These are phyloP conservation scores for Saccharomyces uvarum DNA, from an alignment of 1,139 yeast genomes.

Conservation along the genomic window DNA sequence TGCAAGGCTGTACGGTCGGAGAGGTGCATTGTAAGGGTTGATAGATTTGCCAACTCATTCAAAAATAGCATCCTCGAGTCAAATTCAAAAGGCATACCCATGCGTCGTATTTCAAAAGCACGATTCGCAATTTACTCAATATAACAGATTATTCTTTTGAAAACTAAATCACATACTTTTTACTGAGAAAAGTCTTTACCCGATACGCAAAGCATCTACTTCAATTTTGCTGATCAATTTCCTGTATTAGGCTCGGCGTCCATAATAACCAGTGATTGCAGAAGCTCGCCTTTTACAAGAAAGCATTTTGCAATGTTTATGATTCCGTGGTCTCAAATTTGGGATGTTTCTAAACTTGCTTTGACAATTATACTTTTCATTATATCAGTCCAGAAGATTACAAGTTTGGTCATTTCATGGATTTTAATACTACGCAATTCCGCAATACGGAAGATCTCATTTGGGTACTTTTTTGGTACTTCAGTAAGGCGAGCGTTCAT, in stretches of 20 bases:
- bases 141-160: background rate
- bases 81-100: background rate
- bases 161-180: background rate
- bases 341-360: background rate
- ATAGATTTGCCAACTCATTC: background rate
- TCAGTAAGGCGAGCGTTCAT: slow-evolving; percentile 12
- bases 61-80: background rate
- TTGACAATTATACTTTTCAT: background rate
- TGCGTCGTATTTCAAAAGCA: background rate
- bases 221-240: background rate
- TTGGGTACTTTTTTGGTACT: slow-evolving; percentile 16
- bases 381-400: background rate
- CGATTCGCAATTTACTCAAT: background rate
- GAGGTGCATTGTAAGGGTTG: background rate
- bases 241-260: background rate
- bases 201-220: background rate
- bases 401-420: background rate
- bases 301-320: background rate
- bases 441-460: slow-evolving; percentile 8
- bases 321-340: background rate
- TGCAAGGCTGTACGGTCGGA: background rate
- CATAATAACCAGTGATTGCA: background rate
- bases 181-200: background rate
- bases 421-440: background rate
- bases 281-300: background rate